phyloP scores from a whole-genome alignment of 352 stramenopile genomes.

The Globisporangium ultimum region DNA sequence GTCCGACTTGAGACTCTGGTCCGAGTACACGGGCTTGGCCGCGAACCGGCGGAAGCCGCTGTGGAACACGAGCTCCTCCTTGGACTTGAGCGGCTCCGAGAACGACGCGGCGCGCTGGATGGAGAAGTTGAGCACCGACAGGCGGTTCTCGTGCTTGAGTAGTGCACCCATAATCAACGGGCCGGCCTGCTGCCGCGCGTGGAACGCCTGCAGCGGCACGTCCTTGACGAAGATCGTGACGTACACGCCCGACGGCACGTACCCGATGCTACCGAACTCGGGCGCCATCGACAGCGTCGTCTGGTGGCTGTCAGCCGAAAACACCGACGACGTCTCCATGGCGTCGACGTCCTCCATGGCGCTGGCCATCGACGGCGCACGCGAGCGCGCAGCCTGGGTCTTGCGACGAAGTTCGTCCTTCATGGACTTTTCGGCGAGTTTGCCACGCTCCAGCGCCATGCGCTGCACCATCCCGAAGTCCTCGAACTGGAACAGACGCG shows the following conservation, averaged over 20 bases:
- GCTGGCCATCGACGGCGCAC: conserved; percentile 48
- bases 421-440: conserved; percentile 69
- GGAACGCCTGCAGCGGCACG: conserved; percentile 55
- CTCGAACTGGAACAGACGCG: conserved; percentile 95
- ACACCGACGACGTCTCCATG: conserved; percentile 15
- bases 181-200: conserved; percentile 51
- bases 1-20: conserved; percentile 98
- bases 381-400: conserved; percentile 40
- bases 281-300: conserved; percentile 28
- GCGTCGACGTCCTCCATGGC: conserved; percentile 81
- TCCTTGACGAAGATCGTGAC: conserved; percentile 87
- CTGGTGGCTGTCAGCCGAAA: not conserved
- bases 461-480: conserved; percentile 95
- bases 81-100: conserved; percentile 93
- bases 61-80: conserved; percentile 95
- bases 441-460: conserved; percentile 82
- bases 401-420: conserved; percentile 64
- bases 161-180: conserved; percentile 82
- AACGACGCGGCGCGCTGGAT: conserved; percentile 82
- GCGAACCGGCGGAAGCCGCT: conserved; percentile 95
- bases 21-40: conserved; percentile 93
- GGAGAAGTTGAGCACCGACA: conserved; percentile 98
- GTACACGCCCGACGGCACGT: conserved; percentile 92
- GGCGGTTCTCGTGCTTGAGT: conserved; percentile 96
- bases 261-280: conserved; percentile 78